Conservation (phyloP, 345 rosid genomes). For the Ceriops zippeliana region DNA sequence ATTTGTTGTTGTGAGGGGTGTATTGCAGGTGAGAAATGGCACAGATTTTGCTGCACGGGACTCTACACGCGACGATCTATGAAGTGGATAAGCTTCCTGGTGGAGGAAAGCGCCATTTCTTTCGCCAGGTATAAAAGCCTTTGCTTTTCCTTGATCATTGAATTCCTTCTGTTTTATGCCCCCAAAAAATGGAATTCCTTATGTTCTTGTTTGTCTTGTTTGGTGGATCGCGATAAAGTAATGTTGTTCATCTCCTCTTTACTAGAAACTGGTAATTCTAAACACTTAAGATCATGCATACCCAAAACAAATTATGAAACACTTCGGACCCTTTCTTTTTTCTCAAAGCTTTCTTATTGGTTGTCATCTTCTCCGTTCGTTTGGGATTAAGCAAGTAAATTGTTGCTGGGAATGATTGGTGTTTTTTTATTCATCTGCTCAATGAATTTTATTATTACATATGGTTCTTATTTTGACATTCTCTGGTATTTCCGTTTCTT, state of each 20-base stretch:
- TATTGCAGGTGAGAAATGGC: slow-evolving; percentile 59
- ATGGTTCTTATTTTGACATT: not conserved
- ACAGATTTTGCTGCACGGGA: slow-evolving; percentile 67
- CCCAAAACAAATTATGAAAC: too few relatives aligned
- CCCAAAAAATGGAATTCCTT: too few relatives aligned
- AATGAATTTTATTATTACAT: not conserved
- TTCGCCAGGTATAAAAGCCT: slow-evolving; percentile 50
- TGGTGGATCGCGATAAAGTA: not conserved
- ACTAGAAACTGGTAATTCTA: too few relatives aligned
- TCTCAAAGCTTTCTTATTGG: too few relatives aligned
- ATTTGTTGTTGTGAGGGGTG: not conserved
- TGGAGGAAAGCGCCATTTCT: slow-evolving; percentile 49
- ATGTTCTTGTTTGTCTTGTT: not conserved
- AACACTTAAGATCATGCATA: too few relatives aligned
- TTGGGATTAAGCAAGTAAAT: too few relatives aligned
- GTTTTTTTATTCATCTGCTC: too few relatives aligned
- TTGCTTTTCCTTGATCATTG: not conserved
- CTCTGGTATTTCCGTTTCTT: not conserved
- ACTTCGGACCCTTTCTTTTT: too few relatives aligned
- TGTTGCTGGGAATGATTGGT: too few relatives aligned
- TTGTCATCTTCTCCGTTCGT: too few relatives aligned
- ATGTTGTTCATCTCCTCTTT: not conserved
- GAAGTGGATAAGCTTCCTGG: slow-evolving; percentile 68
- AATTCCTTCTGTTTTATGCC: not conserved
- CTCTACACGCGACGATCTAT: slow-evolving; percentile 83